Percentiles rank a stretch among this genome's conserved stretches.
Evolutionary conservation across 768 basidiomycete genomes (phyloP).

Genomic region (Russula lepida): DNA sequence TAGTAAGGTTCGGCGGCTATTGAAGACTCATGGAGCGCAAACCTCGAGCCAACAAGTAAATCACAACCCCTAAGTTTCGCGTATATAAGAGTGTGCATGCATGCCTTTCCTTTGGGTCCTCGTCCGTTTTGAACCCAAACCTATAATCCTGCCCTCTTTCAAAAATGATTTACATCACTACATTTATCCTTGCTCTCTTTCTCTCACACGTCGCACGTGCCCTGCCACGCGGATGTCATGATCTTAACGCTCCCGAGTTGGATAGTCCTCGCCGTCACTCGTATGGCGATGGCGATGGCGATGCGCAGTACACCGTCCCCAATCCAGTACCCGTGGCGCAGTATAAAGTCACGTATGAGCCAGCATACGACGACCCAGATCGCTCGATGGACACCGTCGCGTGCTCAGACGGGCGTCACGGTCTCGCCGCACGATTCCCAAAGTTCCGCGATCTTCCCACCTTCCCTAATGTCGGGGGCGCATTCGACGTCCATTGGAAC

Average conservation of each 20-base stretch:
- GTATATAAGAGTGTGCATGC: not conserved
- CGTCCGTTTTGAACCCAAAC: not conserved
- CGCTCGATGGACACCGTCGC: conserved; percentile 36
- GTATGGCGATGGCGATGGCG: not conserved
- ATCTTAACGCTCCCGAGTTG: not conserved
- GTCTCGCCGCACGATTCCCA: conserved; percentile 39
- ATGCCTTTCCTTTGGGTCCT: not conserved
- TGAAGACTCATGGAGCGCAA: not conserved
- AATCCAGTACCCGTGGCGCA: not conserved
- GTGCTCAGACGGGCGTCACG: conserved; percentile 47
- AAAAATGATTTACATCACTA: not conserved
- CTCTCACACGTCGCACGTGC: not conserved
- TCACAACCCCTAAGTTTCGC: not conserved
- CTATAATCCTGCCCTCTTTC: not conserved
- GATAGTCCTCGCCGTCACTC: not conserved
- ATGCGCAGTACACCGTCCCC: not conserved
- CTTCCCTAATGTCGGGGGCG: conserved; percentile 56
- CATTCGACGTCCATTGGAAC: conserved; percentile 41
- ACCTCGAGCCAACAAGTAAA: not conserved
- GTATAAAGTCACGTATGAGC: conserved; percentile 32
- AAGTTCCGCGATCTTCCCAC: conserved; percentile 45
- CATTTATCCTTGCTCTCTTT: not conserved
- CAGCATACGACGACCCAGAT: conserved; percentile 38
- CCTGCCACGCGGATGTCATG: not conserved
- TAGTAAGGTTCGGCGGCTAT: too few relatives aligned